Conservation (phyloP, 305 asterid genomes). For the Lippia alba region DNA sequence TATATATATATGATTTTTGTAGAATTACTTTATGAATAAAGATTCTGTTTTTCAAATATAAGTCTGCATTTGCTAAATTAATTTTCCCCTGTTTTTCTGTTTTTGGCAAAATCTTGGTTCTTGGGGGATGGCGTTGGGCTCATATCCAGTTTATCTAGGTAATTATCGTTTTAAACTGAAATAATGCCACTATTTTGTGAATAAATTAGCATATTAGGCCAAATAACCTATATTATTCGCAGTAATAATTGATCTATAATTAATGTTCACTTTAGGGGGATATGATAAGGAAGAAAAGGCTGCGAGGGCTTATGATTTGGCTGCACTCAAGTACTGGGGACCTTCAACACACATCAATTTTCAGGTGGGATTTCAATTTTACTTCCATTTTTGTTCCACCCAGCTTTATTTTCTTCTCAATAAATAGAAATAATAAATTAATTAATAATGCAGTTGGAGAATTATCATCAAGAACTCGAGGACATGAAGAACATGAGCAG, state of each 20-base stretch:
- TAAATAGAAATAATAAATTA: slow-evolving; percentile 3
- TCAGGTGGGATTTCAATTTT: slow-evolving; percentile 38
- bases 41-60: neutral
- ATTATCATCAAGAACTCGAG: slow-evolving; percentile 69
- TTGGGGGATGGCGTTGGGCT: slow-evolving; percentile 17
- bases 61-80: slow-evolving; percentile 12
- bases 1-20: no score
- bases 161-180: slow-evolving; percentile 4
- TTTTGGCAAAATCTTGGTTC: slow-evolving; percentile 30
- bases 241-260: slow-evolving; percentile 1
- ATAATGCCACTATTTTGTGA: neutral
- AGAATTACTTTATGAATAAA: no score
- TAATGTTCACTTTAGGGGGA: slow-evolving; percentile 51
- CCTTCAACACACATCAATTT: slow-evolving; percentile 75
- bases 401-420: neutral
- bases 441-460: slow-evolving; percentile 52
- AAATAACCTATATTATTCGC: neutral
- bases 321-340: slow-evolving; percentile 90
- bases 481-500: slow-evolving; percentile 81
- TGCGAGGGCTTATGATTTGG: slow-evolving; percentile 81
- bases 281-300: slow-evolving; percentile 89
- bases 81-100: slow-evolving; percentile 6
- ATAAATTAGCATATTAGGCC: neutral
- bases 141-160: slow-evolving; percentile 72
- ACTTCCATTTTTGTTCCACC: neutral